Base-by-base conservation (phyloP, 2,329 filamentous ascomycete genomes). In the Sarocladium brachiariae region DNA sequence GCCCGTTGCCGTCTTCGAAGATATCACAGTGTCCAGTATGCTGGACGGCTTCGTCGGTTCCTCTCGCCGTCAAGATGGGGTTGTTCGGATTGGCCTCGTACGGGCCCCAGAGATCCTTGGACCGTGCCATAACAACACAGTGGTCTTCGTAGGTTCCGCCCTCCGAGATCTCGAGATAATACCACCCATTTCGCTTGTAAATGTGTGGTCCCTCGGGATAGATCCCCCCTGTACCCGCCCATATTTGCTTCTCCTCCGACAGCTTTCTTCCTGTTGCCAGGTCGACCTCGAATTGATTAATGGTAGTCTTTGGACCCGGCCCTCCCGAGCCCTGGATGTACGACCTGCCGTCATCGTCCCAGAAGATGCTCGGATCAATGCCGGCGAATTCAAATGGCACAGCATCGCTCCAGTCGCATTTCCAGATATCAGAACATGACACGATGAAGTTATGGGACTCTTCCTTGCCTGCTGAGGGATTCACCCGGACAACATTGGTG, bases 81-180 rank as follows among this genome's bases (percentile, higher is more conserved):
- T 67, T 67, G 2, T 54, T 21, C 2, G 54, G 52, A 41, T 54
- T 61, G 2, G 52, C 45, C 50, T 76, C 76, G 41, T 64, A 60
- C 0, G 70, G 70, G 0, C 69, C 64, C 1, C 55, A 56, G 9
- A 61, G 64, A 49, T 63, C 64, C 2, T 56, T 56, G 53, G 71
- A 78, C 4, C 76, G 70, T 49, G 69, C 65, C 0, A 78, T 73
- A 70, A 74, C 78, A 52, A 77, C 74, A 49, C 72, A 70, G 54
- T 80, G 76, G 0, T 74, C 74, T 2, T 55, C 56, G 35, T 56
- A 52, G 2, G 68, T 71, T 4, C 69, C 69, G 0, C 69, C 69
- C 49, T 72, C 69, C 0, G 69, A 65, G 4, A 69, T 68, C 14
- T 71, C 62, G 6, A 72, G 60, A 51, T 71, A 72, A 50, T 68